Evolutionary conservation across 139 green algal species (phyloP).

Genomic region (Limnomonas spitsbergensis): DNA sequence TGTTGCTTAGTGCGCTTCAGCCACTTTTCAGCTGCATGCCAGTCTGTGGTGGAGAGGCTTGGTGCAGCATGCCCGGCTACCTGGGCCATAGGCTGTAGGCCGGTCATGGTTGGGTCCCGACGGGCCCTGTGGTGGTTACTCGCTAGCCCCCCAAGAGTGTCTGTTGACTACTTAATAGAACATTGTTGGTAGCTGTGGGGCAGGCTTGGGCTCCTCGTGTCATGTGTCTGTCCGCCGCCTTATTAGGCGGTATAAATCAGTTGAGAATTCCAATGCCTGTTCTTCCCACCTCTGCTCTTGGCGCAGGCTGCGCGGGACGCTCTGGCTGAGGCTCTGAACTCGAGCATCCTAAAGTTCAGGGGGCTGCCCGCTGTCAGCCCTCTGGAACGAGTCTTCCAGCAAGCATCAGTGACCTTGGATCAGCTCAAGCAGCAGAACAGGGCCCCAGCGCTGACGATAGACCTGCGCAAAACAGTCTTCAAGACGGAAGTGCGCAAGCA

Average conservation of each 20-base stretch:
- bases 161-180: no score
- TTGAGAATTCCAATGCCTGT: no score
- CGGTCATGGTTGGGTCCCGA: no score
- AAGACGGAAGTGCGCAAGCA: no score
- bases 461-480: background rate
- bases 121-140: no score
- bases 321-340: conserved; percentile 55
- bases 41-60: background rate
- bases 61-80: no score
- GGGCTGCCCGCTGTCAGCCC: conserved; percentile 26
- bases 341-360: conserved; percentile 43
- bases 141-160: no score
- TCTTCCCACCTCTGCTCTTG: background rate
- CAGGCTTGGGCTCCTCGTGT: background rate
- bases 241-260: background rate
- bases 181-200: no score
- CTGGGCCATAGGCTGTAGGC: no score
- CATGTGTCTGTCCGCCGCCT: background rate
- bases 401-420: conserved; percentile 20
- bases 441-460: conserved; percentile 12
- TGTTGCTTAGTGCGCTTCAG: background rate
- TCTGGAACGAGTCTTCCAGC: conserved; percentile 42
- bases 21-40: background rate
- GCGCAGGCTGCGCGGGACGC: background rate
- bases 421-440: conserved; percentile 32